Conservation (phyloP, 163 green algal genomes). For the Botryococcus braunii region DNA sequence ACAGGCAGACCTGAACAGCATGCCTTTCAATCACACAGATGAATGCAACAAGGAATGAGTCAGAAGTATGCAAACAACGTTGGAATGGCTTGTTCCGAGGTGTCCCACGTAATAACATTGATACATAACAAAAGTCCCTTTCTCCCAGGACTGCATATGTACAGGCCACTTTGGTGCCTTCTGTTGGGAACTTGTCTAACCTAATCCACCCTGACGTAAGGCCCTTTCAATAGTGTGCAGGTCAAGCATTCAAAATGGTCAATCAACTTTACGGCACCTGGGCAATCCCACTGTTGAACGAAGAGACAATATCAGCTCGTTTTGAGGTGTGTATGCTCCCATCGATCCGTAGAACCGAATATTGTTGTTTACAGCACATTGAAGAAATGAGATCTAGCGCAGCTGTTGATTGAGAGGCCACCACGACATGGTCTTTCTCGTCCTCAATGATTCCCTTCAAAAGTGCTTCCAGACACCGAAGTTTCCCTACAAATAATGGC, state of each 20-base stretch:
- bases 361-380: slow-evolving; percentile 34
- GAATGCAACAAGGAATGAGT: not conserved
- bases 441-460: slow-evolving; percentile 30
- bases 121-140: too few species aligned
- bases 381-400: slow-evolving; percentile 56
- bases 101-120: too few species aligned
- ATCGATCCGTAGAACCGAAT: slow-evolving; percentile 64
- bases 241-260: too few species aligned
- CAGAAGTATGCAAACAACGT: too few species aligned
- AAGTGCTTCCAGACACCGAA: slow-evolving; percentile 44
- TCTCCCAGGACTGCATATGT: too few species aligned
- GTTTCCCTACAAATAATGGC: slow-evolving; percentile 68
- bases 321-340: slow-evolving; percentile 43
- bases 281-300: slow-evolving; percentile 60
- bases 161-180: too few species aligned
- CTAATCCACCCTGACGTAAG: too few species aligned
- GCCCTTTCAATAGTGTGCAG: too few species aligned
- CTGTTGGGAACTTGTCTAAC: too few species aligned
- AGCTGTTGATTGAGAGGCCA: slow-evolving; percentile 64
- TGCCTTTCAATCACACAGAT: too few species aligned
- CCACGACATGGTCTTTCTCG: slow-evolving; percentile 31
- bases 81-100: too few species aligned
- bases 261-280: too few species aligned
- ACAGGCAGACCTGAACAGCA: slow-evolving; percentile 82
- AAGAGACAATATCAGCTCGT: slow-evolving; percentile 41